Evolutionary conservation across 495 filamentous ascomycete genomes (phyloP).

Genomic region (Clohesyomyces aquaticus): DNA sequence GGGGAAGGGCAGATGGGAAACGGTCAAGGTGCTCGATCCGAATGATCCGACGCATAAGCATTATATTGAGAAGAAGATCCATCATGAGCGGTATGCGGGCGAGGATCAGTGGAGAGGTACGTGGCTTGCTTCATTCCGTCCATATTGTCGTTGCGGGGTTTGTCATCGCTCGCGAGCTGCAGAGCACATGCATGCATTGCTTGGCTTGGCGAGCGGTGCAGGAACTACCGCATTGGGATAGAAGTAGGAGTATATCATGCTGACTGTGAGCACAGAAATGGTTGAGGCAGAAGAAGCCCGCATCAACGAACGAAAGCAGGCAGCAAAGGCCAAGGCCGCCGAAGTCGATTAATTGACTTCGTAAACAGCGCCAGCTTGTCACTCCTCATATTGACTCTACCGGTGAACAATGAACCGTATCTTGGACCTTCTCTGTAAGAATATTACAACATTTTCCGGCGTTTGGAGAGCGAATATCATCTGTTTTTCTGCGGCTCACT

Average conservation of each 20-base stretch:
- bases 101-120: constrained; percentile 87
- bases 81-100: constrained; percentile 72
- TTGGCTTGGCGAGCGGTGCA: neutral
- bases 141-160: no score
- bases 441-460: neutral
- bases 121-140: constrained; percentile 33
- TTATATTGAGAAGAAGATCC: constrained; percentile 70
- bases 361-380: no score
- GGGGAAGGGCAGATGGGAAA: constrained; percentile 77
- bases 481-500: no score
- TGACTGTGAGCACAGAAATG: constrained; percentile 45
- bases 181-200: no score
- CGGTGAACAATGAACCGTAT: neutral
- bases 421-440: neutral
- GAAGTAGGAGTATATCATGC: no score
- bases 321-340: constrained; percentile 30
- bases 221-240: constrained; percentile 4
- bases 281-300: constrained; percentile 49
- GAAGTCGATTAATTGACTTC: constrained; percentile 10
- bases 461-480: constrained; percentile 8
- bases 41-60: constrained; percentile 72
- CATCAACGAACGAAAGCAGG: constrained; percentile 46
- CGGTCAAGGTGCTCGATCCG: constrained; percentile 70
- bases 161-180: constrained; percentile 15
- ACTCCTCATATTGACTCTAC: neutral